Percentiles rank a stretch among this genome's conserved stretches.
phyloP scores from a whole-genome alignment of 1,284 basidiomycete genomes.

The Mycosarcoma mackinlayi region DNA sequence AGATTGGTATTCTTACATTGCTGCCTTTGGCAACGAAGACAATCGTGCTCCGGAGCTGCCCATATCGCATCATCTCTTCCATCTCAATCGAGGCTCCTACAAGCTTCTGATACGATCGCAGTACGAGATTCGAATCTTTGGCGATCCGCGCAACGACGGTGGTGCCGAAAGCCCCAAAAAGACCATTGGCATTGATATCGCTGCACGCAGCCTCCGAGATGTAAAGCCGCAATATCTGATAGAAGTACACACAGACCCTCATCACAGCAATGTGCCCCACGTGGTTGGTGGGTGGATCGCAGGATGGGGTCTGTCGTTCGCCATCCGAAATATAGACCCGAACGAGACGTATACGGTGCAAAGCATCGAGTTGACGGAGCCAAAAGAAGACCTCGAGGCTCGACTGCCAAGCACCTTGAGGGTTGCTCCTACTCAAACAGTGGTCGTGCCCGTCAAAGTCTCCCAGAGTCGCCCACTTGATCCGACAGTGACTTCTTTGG shows the following conservation, averaged over 20 bases:
- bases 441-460: slow-evolving; percentile 15
- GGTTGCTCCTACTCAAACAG: slow-evolving; percentile 8
- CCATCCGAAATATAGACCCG: slow-evolving; percentile 22
- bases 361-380: not conserved
- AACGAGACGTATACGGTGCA: slow-evolving; percentile 1
- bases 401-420: not conserved
- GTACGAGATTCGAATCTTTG: slow-evolving; percentile 55
- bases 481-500: not conserved
- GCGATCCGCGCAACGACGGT: slow-evolving; percentile 29
- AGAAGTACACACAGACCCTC: slow-evolving; percentile 20
- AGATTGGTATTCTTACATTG: slow-evolving; percentile 55
- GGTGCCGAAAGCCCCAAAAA: slow-evolving; percentile 25
- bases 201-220: slow-evolving; percentile 7
- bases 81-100: slow-evolving; percentile 32
- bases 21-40: slow-evolving; percentile 18
- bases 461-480: slow-evolving; percentile 3
- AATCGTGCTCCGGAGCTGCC: not conserved
- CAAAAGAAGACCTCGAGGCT: no score
- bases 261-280: slow-evolving; percentile 41
- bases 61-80: slow-evolving; percentile 34
- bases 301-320: slow-evolving; percentile 36
- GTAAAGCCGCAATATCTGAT: not conserved
- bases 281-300: slow-evolving; percentile 48
- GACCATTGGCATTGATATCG: slow-evolving; percentile 35
- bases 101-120: slow-evolving; percentile 33